A percentile compares a stretch with the other conserved stretches of the same genome.
Conservation (phyloP, 140 eudicot species). For the Bidens hawaiensis region DNA sequence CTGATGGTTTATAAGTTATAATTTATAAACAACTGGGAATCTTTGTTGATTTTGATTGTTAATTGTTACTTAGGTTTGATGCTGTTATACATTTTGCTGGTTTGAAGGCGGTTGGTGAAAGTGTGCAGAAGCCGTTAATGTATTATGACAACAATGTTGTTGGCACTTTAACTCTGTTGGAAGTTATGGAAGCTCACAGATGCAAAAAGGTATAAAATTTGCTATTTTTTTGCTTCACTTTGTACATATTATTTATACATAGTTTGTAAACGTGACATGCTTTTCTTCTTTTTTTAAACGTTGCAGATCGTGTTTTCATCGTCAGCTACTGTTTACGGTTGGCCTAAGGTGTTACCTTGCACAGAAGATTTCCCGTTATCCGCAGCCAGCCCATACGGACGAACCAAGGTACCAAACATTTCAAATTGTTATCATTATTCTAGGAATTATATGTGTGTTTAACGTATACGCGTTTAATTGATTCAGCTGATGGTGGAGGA, state of each 20-base stretch:
- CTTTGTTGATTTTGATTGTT: neutral
- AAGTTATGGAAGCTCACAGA: constrained; percentile 89
- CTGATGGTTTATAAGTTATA: neutral
- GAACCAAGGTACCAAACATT: constrained; percentile 61
- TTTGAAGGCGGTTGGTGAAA: constrained; percentile 95
- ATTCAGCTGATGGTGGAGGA: constrained; percentile 84
- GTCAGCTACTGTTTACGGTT: constrained; percentile 94
- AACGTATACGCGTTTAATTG: neutral
- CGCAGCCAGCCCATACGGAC: constrained; percentile 88
- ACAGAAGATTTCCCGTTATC: constrained; percentile 78
- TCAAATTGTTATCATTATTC: neutral
- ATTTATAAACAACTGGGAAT: neutral
- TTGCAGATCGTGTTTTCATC: constrained; percentile 91
- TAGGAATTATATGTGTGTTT: neutral
- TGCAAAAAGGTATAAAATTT: constrained; percentile 63
- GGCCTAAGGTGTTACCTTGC: constrained; percentile 90
- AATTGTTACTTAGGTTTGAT: constrained; percentile 59
- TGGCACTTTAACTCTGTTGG: constrained; percentile 77
- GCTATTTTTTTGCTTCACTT: neutral
- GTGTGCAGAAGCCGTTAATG: constrained; percentile 80
- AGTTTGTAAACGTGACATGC: neutral
- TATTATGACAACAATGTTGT: constrained; percentile 74
- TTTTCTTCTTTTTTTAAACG: neutral
- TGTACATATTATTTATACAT: neutral
- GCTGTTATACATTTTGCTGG: constrained; percentile 99